These are phyloP conservation scores for Candida frijolesensis DNA, from an alignment of 1,139 yeast genomes.

Conservation along the genomic window DNA sequence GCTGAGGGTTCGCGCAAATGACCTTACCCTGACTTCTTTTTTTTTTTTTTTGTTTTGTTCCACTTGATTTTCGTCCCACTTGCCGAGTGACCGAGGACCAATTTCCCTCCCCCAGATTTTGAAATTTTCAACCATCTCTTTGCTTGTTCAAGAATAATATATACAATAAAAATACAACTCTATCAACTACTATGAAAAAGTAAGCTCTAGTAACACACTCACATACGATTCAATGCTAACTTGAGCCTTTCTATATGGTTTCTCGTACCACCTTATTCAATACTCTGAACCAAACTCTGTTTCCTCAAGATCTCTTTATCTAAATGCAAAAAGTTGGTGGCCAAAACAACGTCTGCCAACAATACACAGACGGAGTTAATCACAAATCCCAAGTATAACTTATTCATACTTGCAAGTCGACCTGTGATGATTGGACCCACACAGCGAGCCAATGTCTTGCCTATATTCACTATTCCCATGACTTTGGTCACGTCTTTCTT, in stretches of 20 bases:
- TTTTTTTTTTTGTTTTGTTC: no score
- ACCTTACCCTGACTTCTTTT: not conserved
- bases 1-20: not conserved
- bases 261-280: constrained; percentile 3
- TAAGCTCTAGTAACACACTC: not conserved
- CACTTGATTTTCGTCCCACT: no score
- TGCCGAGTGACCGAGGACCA: no score
- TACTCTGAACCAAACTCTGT: constrained; percentile 22
- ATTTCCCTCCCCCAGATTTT: no score
- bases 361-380: constrained; percentile 61
- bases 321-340: constrained; percentile 38
- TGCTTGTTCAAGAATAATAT: no score
- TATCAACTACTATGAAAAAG: no score
- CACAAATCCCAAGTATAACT: constrained; percentile 58
- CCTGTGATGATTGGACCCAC: constrained; percentile 85
- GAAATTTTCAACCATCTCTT: no score
- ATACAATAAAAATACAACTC: no score
- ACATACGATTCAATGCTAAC: not conserved
- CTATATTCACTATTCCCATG: constrained; percentile 84
- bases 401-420: constrained; percentile 54
- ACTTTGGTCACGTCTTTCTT: constrained; percentile 69
- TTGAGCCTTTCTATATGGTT: not conserved
- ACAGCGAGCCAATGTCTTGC: constrained; percentile 82
- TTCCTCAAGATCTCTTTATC: constrained; percentile 36
- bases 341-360: constrained; percentile 47